Conservation (phyloP, 106 monocot genomes). For the Dendrobium nobile region DNA sequence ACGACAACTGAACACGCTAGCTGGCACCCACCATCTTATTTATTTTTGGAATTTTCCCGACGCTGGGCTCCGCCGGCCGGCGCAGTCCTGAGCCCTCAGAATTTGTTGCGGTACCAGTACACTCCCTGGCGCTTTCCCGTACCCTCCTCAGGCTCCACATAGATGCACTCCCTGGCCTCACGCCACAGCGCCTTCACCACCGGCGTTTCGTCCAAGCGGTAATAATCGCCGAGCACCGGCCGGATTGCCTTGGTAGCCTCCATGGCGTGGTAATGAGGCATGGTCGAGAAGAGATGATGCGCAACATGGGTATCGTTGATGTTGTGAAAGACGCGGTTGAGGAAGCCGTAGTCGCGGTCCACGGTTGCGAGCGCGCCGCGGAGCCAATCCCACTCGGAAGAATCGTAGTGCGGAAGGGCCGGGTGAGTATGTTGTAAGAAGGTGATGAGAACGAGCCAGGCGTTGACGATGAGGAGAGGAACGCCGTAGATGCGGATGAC, state of each 20-base stretch:
- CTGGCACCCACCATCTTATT: too few species aligned
- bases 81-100: background rate
- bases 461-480: constrained; percentile 41
- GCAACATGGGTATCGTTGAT: constrained; percentile 44
- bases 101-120: constrained; percentile 27
- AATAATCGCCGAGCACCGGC: constrained; percentile 32
- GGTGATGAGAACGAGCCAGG: constrained; percentile 45
- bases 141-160: constrained; percentile 17
- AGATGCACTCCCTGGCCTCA: constrained; percentile 31
- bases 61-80: background rate
- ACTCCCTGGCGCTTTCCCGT: constrained; percentile 12
- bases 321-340: constrained; percentile 48
- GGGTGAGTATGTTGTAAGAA: constrained; percentile 63
- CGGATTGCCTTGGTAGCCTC: constrained; percentile 47
- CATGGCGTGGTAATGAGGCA: constrained; percentile 60
- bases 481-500: constrained; percentile 34
- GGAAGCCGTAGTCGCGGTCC: constrained; percentile 36
- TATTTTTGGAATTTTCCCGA: background rate
- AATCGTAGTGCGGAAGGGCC: constrained; percentile 52
- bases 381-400: constrained; percentile 66
- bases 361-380: constrained; percentile 56
- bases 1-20: too few species aligned
- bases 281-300: constrained; percentile 49
- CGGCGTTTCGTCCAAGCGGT: constrained; percentile 26
- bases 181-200: constrained; percentile 25